These are phyloP conservation scores for Tricladium varicosporioides DNA, from an alignment of 2,329 filamentous ascomycete species.

Conservation along the genomic window DNA sequence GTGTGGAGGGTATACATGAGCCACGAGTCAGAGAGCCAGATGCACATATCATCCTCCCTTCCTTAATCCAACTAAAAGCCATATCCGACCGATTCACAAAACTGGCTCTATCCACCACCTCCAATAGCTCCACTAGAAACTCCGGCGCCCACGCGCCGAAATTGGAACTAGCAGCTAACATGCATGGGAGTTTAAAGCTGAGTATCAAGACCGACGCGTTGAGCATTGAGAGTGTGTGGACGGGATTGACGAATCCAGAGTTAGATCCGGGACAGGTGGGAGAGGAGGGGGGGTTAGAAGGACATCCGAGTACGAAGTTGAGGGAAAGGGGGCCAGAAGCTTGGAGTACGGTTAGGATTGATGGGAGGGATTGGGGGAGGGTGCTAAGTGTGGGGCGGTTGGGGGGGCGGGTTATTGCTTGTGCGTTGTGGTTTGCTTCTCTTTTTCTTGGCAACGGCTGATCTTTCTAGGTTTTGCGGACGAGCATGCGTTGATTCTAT, in stretches of 20 bases:
- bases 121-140: slow-evolving; percentile 19
- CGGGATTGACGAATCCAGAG: slow-evolving; percentile 80
- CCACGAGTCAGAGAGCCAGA: slow-evolving; percentile 88
- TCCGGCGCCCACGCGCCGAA: slow-evolving; percentile 50
- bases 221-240: slow-evolving; percentile 83
- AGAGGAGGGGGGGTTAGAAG: slow-evolving; percentile 62
- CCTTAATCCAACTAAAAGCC: slow-evolving; percentile 82
- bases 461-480: slow-evolving; percentile 61
- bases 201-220: slow-evolving; percentile 80
- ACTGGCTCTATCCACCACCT: slow-evolving; percentile 57
- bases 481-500: slow-evolving; percentile 76
- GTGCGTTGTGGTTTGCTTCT: slow-evolving; percentile 43
- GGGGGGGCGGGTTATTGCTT: slow-evolving; percentile 89
- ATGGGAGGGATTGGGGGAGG: slow-evolving; percentile 89
- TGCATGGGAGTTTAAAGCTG: slow-evolving; percentile 83
- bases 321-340: slow-evolving; percentile 72
- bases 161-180: slow-evolving; percentile 86
- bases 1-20: slow-evolving; percentile 91
- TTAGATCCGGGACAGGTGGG: slow-evolving; percentile 74
- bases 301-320: slow-evolving; percentile 81
- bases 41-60: slow-evolving; percentile 87
- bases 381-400: slow-evolving; percentile 91
- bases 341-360: slow-evolving; percentile 88
- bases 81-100: slow-evolving; percentile 96
- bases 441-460: slow-evolving; percentile 18